Evolutionary conservation across 1,139 yeast genomes (phyloP), one percentile per base, ranked within the genome.

Genomic region (Magnusiomyces magnusii): DNA sequence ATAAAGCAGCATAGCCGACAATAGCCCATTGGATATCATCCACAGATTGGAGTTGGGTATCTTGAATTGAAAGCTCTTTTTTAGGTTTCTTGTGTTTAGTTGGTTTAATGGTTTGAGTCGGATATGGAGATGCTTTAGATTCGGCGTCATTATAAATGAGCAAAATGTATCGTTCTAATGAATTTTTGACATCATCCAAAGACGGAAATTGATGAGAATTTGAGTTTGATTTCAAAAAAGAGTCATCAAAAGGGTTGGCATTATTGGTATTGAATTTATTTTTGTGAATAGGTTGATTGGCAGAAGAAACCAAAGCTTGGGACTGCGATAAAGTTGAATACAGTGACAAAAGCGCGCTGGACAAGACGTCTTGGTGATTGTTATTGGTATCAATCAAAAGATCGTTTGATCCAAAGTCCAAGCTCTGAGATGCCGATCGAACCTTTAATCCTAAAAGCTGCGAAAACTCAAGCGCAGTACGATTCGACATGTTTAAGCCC

Each of bases 1-100:
- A 61, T 31, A 65, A 47, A 5, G 66, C 61, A 5, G 67, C 60
- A 56, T 62, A 61, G 3, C 62, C 62, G 17, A 60, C 54, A 25
- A 60, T 57, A 24, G 60, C 58, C 60, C 60, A 57, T 49, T 60
- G 58, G 42, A 60, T 42, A 24, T 54, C 56, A 34, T 51, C 54
- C 17, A 51, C 7, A 13, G 53, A 17, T 28, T 31, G 53, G 25
- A 9, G 17, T 21, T 39, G 41, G 36, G 31, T 34, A 36, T 34
- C 39, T 25, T 27, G 44, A 44, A 17, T 19, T 7, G 10, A 9
- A 7, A 31, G 13, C 36, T 31, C 10, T 7, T 31, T 7, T 13
- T 31, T 31, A 13, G 7, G 36, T 31, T 31, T 31, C 7, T 7
- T 9, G 7, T 31, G 7, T 13, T 31, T 39, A 19, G 44, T 15